Conservation (phyloP, 2,329 filamentous ascomycete genomes). For the Orbilia oligospora region DNA sequence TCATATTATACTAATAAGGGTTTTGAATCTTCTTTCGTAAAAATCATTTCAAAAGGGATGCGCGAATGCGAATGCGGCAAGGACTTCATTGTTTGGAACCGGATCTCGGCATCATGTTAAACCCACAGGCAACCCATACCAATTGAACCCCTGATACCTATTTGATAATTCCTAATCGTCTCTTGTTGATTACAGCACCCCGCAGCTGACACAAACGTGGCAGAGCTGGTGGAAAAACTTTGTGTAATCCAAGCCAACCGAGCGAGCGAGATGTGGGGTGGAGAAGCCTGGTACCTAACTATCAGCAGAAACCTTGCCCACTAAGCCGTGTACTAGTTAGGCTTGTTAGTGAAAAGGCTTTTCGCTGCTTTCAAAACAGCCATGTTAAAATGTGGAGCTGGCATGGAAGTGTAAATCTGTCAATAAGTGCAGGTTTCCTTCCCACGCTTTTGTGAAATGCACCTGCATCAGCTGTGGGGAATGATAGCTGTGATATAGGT, state of each 20-base stretch:
- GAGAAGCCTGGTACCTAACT: conserved; percentile 13
- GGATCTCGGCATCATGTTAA: conserved; percentile 17
- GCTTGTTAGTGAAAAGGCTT: no score
- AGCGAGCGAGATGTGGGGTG: conserved; percentile 2
- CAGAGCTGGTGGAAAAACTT: conserved; percentile 3
- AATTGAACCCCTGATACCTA: not conserved
- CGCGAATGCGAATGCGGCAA: not conserved
- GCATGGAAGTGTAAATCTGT: not conserved
- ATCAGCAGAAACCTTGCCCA: conserved; percentile 4
- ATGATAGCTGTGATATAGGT: not conserved
- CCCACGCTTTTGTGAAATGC: not conserved
- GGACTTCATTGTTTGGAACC: not conserved
- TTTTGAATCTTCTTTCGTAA: not conserved
- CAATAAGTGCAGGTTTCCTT: conserved; percentile 6
- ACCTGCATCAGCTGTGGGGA: conserved; percentile 8
- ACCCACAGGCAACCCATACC: no score
- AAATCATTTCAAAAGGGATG: not conserved
- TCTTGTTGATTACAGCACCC: conserved; percentile 3
- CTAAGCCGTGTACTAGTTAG: conserved; percentile 13
- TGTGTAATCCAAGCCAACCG: conserved; percentile 17
- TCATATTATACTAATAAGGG: no score
- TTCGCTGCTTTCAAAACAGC: not conserved
- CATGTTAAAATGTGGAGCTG: conserved; percentile 18
- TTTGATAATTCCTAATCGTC: conserved; percentile 1
- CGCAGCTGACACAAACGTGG: conserved; percentile 34